Evolutionary conservation across 306 rosid species (phyloP), one percentile per base, ranked within the genome.

Genomic region (Rosa chinensis): DNA sequence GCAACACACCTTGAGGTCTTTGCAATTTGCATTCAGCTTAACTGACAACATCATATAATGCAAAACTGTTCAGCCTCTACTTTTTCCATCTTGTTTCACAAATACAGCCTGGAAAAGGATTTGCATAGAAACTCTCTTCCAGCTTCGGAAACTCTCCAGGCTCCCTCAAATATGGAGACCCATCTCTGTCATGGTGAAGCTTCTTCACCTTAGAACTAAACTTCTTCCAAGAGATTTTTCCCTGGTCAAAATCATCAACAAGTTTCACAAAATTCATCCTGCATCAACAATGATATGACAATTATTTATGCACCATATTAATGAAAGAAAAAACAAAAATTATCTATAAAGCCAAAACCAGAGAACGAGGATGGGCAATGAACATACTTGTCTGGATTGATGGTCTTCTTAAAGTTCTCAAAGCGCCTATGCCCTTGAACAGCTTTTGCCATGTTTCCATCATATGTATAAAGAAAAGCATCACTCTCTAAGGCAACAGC

Each of bases 371-470:
- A 79, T 52, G 77, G 21, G 71, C 82, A 14, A 68, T 32, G 52
- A 44, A 58, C 68, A 86, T 90, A 95, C 98, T 89, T 93, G 97
- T 95, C 96, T n/a, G 98, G 99, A 89, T 49, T 93, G 80, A 95
- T 88, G 74, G 99, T 90, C 90, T 91, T 93, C 92, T 89, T 93
- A 64, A 95, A 95, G 88, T 93, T 85, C 85, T 95, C 96, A 53
- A 89, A 95, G 82, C 96, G 97, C 79, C 99, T 86, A 79, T 95
- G 99, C 81, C 99, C 99, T 89, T 91, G 98, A 74, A 95, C 97
- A 42, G 99, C 99, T 90, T 95, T 95, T n/a, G 99, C 99, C 99
- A 95, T 91, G 80, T 95, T 95, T 77, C 99, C 98, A 75, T 95
- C 99, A 4, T 91, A 93, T 25, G 99, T 95, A 87, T 91, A 90